Evolutionary conservation across 2,329 filamentous ascomycete species (phyloP).

Genomic region (Blastomyces parvus): DNA sequence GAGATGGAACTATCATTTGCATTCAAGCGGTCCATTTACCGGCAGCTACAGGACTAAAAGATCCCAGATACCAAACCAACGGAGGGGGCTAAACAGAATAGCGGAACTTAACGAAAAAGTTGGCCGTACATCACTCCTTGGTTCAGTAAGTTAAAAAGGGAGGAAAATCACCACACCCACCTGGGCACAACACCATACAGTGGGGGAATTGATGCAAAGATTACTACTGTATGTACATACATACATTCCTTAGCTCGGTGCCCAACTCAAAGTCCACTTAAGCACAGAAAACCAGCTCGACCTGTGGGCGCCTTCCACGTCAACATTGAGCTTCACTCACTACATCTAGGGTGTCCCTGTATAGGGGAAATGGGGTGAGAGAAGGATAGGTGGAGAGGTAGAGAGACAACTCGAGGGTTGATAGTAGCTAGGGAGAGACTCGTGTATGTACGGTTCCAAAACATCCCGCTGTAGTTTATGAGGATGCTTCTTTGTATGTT

Average conservation of each 20-base stretch:
- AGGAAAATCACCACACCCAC: not conserved
- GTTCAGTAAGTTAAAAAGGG: not conserved
- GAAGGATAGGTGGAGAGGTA: not conserved
- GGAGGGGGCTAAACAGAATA: not conserved
- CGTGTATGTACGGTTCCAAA: not conserved
- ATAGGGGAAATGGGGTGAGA: not conserved
- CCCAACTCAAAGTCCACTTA: not conserved
- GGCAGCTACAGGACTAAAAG: not conserved
- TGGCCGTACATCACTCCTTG: not conserved
- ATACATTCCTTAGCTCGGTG: not conserved
- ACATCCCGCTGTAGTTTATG: not conserved
- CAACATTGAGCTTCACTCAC: not conserved
- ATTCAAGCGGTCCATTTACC: not conserved
- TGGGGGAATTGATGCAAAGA: not conserved
- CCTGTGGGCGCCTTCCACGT: slow-evolving; percentile 15
- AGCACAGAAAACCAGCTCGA: not conserved
- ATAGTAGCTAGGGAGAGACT: not conserved
- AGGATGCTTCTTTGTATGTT: not conserved
- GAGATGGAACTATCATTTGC: not conserved
- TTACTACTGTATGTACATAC: no score
- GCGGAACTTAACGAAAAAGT: not conserved
- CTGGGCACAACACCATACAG: not conserved
- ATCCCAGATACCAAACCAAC: not conserved
- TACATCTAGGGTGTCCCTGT: not conserved
- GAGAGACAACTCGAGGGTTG: not conserved